phyloP scores from a whole-genome alignment of 495 filamentous ascomycete genomes.

The Darksidea phi region DNA sequence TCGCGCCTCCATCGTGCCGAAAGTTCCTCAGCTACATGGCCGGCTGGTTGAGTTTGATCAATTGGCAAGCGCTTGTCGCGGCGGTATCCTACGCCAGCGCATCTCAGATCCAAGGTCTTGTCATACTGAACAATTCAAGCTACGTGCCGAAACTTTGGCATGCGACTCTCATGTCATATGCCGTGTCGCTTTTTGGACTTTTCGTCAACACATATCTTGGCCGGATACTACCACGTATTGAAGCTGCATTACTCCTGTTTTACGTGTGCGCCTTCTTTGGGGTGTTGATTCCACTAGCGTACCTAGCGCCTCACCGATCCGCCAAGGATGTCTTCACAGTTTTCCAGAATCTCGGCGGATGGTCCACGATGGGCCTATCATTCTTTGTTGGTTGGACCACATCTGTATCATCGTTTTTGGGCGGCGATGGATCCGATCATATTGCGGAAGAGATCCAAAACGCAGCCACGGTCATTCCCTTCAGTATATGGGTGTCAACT shows the following conservation, averaged over 20 bases:
- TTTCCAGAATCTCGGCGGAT: conserved; percentile 26
- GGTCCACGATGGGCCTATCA: conserved; percentile 14
- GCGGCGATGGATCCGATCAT: conserved; percentile 33
- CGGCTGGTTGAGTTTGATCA: background rate
- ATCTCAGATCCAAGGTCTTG: background rate
- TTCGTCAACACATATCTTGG: background rate
- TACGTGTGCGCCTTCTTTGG: too few relatives aligned
- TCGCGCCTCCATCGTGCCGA: background rate
- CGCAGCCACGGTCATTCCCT: conserved; percentile 33
- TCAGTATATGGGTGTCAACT: conserved; percentile 30
- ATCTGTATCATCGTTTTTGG: background rate
- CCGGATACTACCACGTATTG: background rate
- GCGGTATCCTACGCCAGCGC: background rate
- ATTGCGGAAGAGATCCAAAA: conserved; percentile 38
- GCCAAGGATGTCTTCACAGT: conserved; percentile 13
- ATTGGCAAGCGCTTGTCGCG: background rate
- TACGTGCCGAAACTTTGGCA: background rate
- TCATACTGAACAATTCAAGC: too few relatives aligned
- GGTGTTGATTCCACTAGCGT: background rate
- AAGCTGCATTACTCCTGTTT: too few relatives aligned
- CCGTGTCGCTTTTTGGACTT: background rate
- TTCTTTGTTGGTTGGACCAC: conserved; percentile 12
- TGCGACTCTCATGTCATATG: background rate
- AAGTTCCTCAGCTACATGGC: background rate
- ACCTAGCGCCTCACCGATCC: background rate